Evolutionary conservation across 2,329 filamentous ascomycete species (phyloP).

Genomic region (Plectosphaerella plurivora): DNA sequence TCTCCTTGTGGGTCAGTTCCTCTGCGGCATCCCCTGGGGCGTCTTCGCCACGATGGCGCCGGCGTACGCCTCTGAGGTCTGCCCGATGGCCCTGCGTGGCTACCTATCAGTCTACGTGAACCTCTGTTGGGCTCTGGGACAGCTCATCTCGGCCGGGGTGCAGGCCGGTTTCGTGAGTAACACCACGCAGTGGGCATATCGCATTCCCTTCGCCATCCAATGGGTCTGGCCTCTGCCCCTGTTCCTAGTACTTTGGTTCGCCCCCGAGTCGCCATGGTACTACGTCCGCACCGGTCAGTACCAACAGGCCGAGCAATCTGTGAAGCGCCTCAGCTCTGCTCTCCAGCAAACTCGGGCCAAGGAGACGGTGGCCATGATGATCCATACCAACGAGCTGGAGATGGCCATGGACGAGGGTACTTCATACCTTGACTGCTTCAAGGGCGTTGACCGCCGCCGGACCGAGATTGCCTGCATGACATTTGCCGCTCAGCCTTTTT

Average conservation of each 20-base stretch:
- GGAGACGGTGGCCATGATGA: constrained; percentile 13
- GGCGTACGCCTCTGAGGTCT: constrained; percentile 41
- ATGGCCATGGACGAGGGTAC: constrained; percentile 25
- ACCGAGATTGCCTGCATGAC: constrained; percentile 29
- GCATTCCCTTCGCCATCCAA: constrained; percentile 19
- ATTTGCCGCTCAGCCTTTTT: constrained; percentile 26
- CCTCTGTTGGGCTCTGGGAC: constrained; percentile 42
- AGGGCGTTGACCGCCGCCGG: constrained; percentile 31
- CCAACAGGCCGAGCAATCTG: constrained; percentile 1
- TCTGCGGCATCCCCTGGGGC: constrained; percentile 42
- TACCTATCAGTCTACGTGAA: constrained; percentile 42
- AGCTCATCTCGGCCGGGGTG: constrained; percentile 36
- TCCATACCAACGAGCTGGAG: constrained; percentile 14
- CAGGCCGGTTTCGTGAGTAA: constrained; percentile 17
- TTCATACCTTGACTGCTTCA: constrained; percentile 39
- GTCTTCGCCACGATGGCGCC: constrained; percentile 38
- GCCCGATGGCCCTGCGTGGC: constrained; percentile 31
- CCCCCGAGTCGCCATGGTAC: constrained; percentile 5
- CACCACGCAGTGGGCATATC: constrained; percentile 16
- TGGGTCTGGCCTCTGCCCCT: constrained; percentile 16
- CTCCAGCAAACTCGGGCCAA: not conserved
- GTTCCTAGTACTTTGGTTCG: constrained; percentile 5
- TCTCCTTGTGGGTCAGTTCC: constrained; percentile 36
- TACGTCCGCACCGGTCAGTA: constrained; percentile 2
- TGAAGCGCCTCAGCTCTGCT: constrained; percentile 1